phyloP scores from a whole-genome alignment of 129 eudicot species.

The Silybum marianum region DNA sequence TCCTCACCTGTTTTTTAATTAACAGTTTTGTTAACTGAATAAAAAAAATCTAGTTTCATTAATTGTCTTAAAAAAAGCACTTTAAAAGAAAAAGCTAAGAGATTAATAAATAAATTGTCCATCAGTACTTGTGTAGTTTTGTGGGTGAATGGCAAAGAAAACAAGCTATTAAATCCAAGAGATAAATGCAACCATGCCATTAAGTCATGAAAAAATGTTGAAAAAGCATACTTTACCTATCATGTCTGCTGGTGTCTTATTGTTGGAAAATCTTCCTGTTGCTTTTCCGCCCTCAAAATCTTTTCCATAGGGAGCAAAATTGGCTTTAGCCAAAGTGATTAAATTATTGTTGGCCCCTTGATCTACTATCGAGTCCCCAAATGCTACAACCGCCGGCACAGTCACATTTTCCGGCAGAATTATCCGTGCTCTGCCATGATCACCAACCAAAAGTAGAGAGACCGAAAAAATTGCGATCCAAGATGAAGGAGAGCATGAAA shows the following conservation, averaged over 20 bases:
- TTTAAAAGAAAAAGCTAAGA: too few species aligned
- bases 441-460: constrained; percentile 11
- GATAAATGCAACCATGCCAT: too few species aligned
- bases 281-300: constrained; percentile 60
- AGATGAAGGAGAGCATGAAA: neutral
- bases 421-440: constrained; percentile 21
- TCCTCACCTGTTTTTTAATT: too few species aligned
- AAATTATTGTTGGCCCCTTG: constrained; percentile 55
- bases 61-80: too few species aligned
- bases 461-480: neutral
- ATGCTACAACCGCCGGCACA: constrained; percentile 54
- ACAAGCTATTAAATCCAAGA: too few species aligned
- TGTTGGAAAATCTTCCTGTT: constrained; percentile 66
- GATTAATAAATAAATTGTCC: too few species aligned
- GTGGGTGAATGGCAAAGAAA: too few species aligned
- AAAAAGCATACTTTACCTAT: constrained; percentile 43
- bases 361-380: constrained; percentile 73
- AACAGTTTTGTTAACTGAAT: too few species aligned
- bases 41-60: too few species aligned
- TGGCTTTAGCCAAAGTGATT: constrained; percentile 45
- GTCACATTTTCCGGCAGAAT: constrained; percentile 31
- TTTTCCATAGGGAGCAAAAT: constrained; percentile 62
- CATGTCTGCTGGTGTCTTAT: constrained; percentile 56
- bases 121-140: too few species aligned
- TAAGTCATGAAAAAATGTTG: too few species aligned